phyloP scores from a whole-genome alignment of 352 stramenopile genomes.

The Phytophthora sp. region DNA sequence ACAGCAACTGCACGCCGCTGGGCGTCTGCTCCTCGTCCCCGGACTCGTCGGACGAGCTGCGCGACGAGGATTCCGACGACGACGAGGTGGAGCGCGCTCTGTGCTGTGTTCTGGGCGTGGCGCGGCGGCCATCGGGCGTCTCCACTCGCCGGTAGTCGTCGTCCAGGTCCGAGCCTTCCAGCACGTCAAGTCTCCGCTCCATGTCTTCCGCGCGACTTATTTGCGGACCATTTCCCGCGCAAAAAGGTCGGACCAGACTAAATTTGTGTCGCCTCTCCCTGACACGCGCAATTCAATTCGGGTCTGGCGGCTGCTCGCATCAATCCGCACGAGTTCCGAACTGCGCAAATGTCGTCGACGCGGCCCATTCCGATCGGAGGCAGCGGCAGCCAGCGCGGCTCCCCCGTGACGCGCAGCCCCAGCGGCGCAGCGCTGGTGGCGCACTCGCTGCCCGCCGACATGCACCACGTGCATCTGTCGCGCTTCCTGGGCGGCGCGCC shows the following conservation, averaged over 20 bases:
- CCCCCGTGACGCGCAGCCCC: slow-evolving; percentile 32
- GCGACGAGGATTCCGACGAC: slow-evolving; percentile 26
- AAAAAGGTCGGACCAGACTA: too few relatives aligned
- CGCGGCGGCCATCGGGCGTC: slow-evolving; percentile 8
- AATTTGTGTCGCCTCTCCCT: slow-evolving; percentile 8
- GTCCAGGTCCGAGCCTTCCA: slow-evolving; percentile 22
- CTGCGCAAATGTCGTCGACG: slow-evolving; percentile 39
- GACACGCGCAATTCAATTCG: too few relatives aligned
- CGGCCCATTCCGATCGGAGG: slow-evolving; percentile 61
- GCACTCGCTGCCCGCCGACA: slow-evolving; percentile 69
- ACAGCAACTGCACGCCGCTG: slow-evolving; percentile 38
- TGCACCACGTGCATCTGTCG: slow-evolving; percentile 45
- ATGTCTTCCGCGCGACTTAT: neutral
- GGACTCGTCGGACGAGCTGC: slow-evolving; percentile 16
- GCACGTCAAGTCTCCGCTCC: slow-evolving; percentile 26
- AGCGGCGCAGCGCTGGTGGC: slow-evolving; percentile 36
- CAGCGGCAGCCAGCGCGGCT: slow-evolving; percentile 52
- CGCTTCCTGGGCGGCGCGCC: slow-evolving; percentile 36
- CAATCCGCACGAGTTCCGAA: slow-evolving; percentile 11
- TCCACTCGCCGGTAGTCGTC: slow-evolving; percentile 17
- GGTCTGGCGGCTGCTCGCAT: too few relatives aligned
- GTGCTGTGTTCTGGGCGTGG: neutral
- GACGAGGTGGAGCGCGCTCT: slow-evolving; percentile 9
- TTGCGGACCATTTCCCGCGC: too few relatives aligned
- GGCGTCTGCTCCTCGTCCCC: slow-evolving; percentile 12